These are phyloP conservation scores for Fusarium globosum DNA, from an alignment of 2,329 filamentous ascomycete genomes.

Conservation along the genomic window DNA sequence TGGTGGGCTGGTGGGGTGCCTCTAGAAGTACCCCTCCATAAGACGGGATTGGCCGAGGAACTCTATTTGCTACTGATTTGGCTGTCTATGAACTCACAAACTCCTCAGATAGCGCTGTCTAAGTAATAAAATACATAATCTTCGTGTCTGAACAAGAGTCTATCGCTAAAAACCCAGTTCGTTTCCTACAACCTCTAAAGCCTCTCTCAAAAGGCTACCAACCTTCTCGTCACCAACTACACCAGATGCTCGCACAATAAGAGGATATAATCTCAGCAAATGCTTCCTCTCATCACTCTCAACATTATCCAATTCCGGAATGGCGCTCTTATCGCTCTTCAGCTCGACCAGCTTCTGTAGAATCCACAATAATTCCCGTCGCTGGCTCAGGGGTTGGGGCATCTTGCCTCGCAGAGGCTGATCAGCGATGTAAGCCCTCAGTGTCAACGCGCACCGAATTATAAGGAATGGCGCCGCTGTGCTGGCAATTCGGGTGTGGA, in stretches of 20 bases:
- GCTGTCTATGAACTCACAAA: not conserved
- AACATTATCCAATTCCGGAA: constrained; percentile 65
- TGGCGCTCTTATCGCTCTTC: constrained; percentile 75
- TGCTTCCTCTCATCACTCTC: constrained; percentile 75
- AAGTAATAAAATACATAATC: not conserved
- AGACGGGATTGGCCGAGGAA: constrained; percentile 9
- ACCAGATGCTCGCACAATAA: constrained; percentile 73
- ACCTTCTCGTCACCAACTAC: constrained; percentile 70
- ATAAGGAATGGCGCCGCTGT: constrained; percentile 85
- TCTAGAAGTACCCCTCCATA: constrained; percentile 16
- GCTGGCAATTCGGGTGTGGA: constrained; percentile 73
- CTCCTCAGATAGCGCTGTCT: not conserved
- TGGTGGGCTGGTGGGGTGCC: constrained; percentile 33
- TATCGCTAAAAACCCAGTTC: constrained; percentile 52
- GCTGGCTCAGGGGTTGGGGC: constrained; percentile 86
- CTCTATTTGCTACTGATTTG: not conserved
- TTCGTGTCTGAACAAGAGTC: not conserved
- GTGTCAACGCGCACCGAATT: constrained; percentile 79
- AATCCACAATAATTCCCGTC: constrained; percentile 80
- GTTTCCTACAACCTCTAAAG: constrained; percentile 70
- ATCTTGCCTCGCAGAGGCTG: constrained; percentile 89
- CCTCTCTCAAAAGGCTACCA: constrained; percentile 65
- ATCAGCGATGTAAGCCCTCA: constrained; percentile 90
- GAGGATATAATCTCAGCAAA: constrained; percentile 81
- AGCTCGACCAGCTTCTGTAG: constrained; percentile 74